Base-by-base conservation (phyloP, 208 protist genomes). In the Vickermania spadyakhi region DNA sequence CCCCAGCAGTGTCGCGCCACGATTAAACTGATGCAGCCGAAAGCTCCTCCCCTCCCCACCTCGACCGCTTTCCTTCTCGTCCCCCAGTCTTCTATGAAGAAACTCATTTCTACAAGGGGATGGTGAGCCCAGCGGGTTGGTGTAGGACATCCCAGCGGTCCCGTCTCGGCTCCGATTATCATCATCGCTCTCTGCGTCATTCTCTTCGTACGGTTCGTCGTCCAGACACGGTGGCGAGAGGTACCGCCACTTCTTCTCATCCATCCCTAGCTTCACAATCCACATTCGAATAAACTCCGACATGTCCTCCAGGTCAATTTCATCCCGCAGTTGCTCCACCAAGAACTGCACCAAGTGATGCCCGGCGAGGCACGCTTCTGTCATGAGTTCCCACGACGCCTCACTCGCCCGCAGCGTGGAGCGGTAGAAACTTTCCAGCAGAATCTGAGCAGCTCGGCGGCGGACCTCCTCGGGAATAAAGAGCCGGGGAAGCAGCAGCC, bases 281-380 rank as follows among this genome's bases (percentile, higher is more conserved):
- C 72, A 80, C 49, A 65, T 55, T 2, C 63, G 68, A 1, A 81
- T 72, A 56, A 70, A 77, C 22, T 78, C 68, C 51, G 75, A 57
- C 31, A 94, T 88, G 41, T 89, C 77, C 52, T 82, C 81, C 25
- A 75, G 45, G 1, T 74, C 66, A 29, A 89, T 67, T 28, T 74
- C 68, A 45, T 67, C 53, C 18, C 72, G 61, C 11, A 89, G 70
- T 54, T 71, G 73, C 28, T 73, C 70, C 52, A 86, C 62, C 60
- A 94, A 60, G 68, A 69, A 91, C 51, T 61, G 64, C 14, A 77
- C 76, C 7, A 66, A 58, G 5, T 77, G 56, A 62, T 81, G 82
- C 7, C 69, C 53, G 30, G 72, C 68, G 11, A 74, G 77, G 41
- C 81, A 30, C 56, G 66, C 41, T 64, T 92, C 80, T 23, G 92